Evolutionary conservation across 768 basidiomycete species (phyloP).

Genomic region (Amylocystis lapponica): DNA sequence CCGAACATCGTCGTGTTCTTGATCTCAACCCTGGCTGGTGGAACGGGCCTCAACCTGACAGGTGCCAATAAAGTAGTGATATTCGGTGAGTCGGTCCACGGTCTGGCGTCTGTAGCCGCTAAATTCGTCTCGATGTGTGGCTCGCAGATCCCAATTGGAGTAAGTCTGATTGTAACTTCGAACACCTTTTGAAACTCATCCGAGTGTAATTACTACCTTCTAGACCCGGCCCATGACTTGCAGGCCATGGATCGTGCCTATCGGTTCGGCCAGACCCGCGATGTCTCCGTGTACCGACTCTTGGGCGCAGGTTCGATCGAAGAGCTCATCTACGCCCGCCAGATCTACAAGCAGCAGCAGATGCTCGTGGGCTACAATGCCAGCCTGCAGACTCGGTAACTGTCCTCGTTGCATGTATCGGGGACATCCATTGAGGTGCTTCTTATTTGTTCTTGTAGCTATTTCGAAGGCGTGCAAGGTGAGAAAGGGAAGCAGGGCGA

Average conservation of each 20-base stretch:
- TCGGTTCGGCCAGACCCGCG: slow-evolving; percentile 80
- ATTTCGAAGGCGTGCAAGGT: slow-evolving; percentile 80
- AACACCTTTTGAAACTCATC: too few species aligned
- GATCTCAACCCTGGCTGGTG: slow-evolving; percentile 89
- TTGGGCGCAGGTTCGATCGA: slow-evolving; percentile 85
- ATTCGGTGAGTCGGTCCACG: slow-evolving; percentile 51
- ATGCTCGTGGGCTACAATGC: slow-evolving; percentile 89
- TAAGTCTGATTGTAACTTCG: slow-evolving; percentile 32
- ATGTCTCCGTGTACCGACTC: slow-evolving; percentile 79
- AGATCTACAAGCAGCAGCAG: slow-evolving; percentile 91
- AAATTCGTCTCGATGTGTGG: background rate
- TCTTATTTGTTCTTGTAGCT: slow-evolving; percentile 34
- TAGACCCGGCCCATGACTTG: slow-evolving; percentile 92
- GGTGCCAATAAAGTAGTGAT: slow-evolving; percentile 94
- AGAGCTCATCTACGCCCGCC: slow-evolving; percentile 82
- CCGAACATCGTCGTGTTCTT: slow-evolving; percentile 73
- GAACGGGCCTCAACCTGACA: slow-evolving; percentile 85
- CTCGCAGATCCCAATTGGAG: slow-evolving; percentile 89
- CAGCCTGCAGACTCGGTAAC: slow-evolving; percentile 73
- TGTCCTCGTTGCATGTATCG: background rate
- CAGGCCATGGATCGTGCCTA: slow-evolving; percentile 89
- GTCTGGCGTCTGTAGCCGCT: too few species aligned
- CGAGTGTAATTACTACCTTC: background rate
- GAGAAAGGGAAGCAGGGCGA: slow-evolving; percentile 72
- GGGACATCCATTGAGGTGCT: background rate